Percentiles rank a stretch among this genome's conserved stretches.
Conservation (phyloP, 257 asterid species). For the Rhazya stricta region DNA sequence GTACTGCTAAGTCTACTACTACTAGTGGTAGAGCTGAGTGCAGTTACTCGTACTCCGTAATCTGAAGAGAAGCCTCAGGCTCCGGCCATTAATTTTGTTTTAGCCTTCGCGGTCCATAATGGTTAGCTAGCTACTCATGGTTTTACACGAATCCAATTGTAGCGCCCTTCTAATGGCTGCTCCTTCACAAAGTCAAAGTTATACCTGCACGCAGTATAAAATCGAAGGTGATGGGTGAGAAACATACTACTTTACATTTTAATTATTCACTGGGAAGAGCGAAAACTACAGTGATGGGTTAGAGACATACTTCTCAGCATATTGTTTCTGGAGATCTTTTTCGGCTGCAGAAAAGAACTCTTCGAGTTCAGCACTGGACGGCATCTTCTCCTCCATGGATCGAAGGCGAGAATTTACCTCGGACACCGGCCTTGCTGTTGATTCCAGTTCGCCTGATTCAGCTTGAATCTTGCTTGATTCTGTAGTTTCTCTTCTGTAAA, state of each 20-base stretch:
- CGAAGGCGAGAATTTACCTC: constrained; percentile 22
- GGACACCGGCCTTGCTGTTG: constrained; percentile 26
- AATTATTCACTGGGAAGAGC: background rate
- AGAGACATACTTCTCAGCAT: constrained; percentile 39
- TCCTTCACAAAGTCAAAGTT: constrained; percentile 31
- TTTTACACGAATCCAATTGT: constrained; percentile 26
- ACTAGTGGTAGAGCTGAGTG: background rate
- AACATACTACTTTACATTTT: constrained; percentile 47
- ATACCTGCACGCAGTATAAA: constrained; percentile 20
- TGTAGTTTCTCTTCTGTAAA: constrained; percentile 36
- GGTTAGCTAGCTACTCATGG: constrained; percentile 27
- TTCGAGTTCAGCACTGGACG: constrained; percentile 48
- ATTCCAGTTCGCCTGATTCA: constrained; percentile 40
- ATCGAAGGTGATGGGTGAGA: background rate
- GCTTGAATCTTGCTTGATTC: constrained; percentile 31
- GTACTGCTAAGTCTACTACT: background rate
- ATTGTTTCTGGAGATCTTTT: constrained; percentile 36
- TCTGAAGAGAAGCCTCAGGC: constrained; percentile 9
- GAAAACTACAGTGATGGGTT: background rate
- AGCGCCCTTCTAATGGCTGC: constrained; percentile 32
- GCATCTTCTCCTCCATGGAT: constrained; percentile 29
- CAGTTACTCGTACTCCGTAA: background rate
- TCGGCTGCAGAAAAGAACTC: constrained; percentile 57
- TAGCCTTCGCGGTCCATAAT: constrained; percentile 1
- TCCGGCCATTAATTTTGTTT: constrained; percentile 7